Evolutionary conservation across 176 grass and related monocot species (phyloP).

Genomic region (maize (Zea mays)): Zm-B73-REFERENCE-NAM-5.0 NC_050101.1:105201501-105202000

Average conservation of each 20-base stretch:
- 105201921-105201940: too few relatives aligned
- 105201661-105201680: not conserved
- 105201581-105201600: constrained; percentile 54
- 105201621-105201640: constrained; percentile 17
- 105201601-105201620: constrained; percentile 5
- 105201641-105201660: not conserved
- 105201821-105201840: not conserved
- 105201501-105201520: constrained; percentile 53
- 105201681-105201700: constrained; percentile 41
- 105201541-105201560: constrained; percentile 58
- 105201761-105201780: constrained; percentile 12
- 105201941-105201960: too few relatives aligned
- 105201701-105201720: constrained; percentile 28
- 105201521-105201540: constrained; percentile 30
- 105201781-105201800: not conserved
- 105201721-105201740: not conserved
- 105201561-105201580: constrained; percentile 40
- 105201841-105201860: not conserved
- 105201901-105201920: too few relatives aligned
- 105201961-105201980: too few relatives aligned
- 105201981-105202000: too few relatives aligned
- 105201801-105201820: constrained; percentile 13
- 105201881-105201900: not conserved
- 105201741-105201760: constrained; percentile 27
- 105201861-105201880: not conserved